phyloP scores from a whole-genome alignment of 495 filamentous ascomycete species.

The Talaromyces ruber region DNA sequence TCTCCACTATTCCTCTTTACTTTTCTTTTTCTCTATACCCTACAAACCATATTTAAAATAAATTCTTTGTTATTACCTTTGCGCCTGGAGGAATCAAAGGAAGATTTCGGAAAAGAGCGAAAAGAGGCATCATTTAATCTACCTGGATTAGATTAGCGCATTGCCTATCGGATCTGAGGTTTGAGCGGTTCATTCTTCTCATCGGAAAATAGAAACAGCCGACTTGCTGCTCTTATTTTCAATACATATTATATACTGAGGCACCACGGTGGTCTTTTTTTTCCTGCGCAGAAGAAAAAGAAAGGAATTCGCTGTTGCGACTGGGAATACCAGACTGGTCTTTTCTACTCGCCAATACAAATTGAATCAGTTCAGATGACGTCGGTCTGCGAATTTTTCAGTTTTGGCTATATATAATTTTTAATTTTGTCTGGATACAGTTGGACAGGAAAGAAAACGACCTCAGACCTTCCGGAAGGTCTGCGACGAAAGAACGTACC shows the following conservation, averaged over 20 bases:
- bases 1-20: conserved; percentile 10
- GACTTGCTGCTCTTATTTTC: background rate
- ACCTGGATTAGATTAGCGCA: conserved; percentile 3
- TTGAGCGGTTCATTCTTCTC: background rate
- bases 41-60: conserved; percentile 4
- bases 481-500: background rate
- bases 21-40: conserved; percentile 1
- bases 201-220: background rate
- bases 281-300: background rate
- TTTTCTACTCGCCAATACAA: background rate
- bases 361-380: background rate
- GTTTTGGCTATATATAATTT: background rate
- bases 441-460: background rate
- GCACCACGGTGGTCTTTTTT: background rate
- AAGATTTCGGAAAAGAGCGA: background rate
- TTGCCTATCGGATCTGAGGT: background rate
- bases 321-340: background rate
- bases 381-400: background rate
- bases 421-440: background rate
- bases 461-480: background rate
- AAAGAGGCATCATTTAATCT: background rate
- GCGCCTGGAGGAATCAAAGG: background rate
- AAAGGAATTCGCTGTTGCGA: background rate
- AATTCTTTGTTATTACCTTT: conserved; percentile 3
- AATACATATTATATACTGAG: background rate